Conservation (phyloP, 495 filamentous ascomycete species). For the Chaetomium cochliodes region DNA sequence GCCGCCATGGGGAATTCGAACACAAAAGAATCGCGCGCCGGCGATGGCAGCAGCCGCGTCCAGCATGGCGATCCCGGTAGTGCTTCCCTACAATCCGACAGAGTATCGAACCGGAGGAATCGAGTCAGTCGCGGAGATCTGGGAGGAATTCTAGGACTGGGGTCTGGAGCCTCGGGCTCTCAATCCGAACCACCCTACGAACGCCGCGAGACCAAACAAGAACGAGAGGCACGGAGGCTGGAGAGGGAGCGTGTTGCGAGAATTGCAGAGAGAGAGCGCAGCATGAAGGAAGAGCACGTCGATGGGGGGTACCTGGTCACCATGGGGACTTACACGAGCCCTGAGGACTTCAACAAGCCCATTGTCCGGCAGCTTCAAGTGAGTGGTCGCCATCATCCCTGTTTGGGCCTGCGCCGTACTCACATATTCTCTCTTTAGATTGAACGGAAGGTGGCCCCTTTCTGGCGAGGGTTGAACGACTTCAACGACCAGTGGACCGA, state of each 20-base stretch:
- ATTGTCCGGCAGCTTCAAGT: constrained; percentile 93
- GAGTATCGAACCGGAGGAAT: constrained; percentile 30
- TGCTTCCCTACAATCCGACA: constrained; percentile 27
- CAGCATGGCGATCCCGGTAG: constrained; percentile 26
- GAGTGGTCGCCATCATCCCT: constrained; percentile 26
- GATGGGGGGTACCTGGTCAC: constrained; percentile 96
- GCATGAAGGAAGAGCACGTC: constrained; percentile 87
- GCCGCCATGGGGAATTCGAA: constrained; percentile 35
- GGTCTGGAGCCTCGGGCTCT: constrained; percentile 22
- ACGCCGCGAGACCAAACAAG: constrained; percentile 83
- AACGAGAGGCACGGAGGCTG: constrained; percentile 78
- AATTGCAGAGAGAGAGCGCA: constrained; percentile 81
- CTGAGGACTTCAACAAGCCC: constrained; percentile 89
- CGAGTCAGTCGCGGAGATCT: constrained; percentile 34
- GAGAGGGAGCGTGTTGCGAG: constrained; percentile 76
- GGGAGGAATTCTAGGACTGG: constrained; percentile 29
- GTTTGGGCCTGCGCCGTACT: not conserved
- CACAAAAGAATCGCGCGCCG: constrained; percentile 36
- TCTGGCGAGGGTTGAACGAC: constrained; percentile 92
- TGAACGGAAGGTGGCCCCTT: constrained; percentile 87
- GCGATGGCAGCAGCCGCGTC: constrained; percentile 29
- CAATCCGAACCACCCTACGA: constrained; percentile 42
- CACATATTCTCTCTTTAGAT: constrained; percentile 57
- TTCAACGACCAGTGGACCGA: constrained; percentile 88
- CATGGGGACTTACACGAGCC: constrained; percentile 85